These are phyloP conservation scores for Lasiodiplodia sp. DNA, from an alignment of 2,329 filamentous ascomycete genomes.

Conservation along the genomic window DNA sequence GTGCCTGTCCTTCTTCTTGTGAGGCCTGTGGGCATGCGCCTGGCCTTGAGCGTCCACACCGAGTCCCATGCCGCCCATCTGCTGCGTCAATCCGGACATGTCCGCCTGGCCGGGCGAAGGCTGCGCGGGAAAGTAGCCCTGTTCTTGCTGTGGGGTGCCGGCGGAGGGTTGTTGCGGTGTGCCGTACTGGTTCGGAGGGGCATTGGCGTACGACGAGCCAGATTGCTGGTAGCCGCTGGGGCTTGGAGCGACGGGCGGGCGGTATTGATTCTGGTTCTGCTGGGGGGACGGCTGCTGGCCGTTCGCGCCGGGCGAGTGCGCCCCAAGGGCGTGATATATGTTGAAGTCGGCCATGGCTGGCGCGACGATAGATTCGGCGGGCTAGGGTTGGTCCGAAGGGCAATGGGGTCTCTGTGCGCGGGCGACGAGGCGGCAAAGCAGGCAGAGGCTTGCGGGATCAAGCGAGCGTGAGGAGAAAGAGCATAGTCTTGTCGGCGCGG, in stretches of 20 bases:
- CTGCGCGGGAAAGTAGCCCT: slow-evolving; percentile 53
- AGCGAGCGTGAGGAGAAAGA: slow-evolving; percentile 15
- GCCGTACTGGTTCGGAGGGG: slow-evolving; percentile 44
- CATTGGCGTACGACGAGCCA: slow-evolving; percentile 42
- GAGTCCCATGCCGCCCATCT: slow-evolving; percentile 81
- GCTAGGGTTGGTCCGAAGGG: neutral
- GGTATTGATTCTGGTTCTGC: slow-evolving; percentile 44
- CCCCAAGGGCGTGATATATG: slow-evolving; percentile 46
- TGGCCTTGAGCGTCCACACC: slow-evolving; percentile 59
- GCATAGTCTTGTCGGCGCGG: slow-evolving; percentile 15
- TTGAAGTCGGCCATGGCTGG: slow-evolving; percentile 39
- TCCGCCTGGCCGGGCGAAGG: slow-evolving; percentile 39
- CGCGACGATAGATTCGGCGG: slow-evolving; percentile 11
- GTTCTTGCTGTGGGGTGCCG: slow-evolving; percentile 40
- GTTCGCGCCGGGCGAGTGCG: slow-evolving; percentile 37
- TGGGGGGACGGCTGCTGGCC: slow-evolving; percentile 32
- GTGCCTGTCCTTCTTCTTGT: slow-evolving; percentile 87
- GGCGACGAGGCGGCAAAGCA: slow-evolving; percentile 7
- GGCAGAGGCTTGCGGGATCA: slow-evolving; percentile 11
- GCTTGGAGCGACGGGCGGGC: slow-evolving; percentile 53
- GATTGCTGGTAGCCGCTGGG: slow-evolving; percentile 54
- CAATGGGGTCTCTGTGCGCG: neutral
- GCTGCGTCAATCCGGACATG: slow-evolving; percentile 65
- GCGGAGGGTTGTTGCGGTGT: slow-evolving; percentile 40
- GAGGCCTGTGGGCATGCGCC: slow-evolving; percentile 51